Percentiles rank a stretch among this genome's conserved stretches.
Evolutionary conservation across 805 yeast genomes (phyloP).

Genomic region (Gaillardinia entomophila): DNA sequence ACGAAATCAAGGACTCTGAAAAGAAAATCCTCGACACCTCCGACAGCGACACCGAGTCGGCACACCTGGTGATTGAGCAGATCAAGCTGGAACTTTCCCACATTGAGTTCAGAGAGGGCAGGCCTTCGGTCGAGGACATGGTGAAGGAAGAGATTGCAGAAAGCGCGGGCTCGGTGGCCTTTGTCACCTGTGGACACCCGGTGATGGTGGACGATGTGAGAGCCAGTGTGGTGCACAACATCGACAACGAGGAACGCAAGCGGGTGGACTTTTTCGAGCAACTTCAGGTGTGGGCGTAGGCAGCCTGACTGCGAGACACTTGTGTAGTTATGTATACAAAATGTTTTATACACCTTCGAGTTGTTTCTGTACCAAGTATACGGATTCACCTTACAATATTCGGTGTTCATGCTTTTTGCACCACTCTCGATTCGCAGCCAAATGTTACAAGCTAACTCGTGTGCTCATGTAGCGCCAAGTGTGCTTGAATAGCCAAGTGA

Average conservation of each 20-base stretch:
- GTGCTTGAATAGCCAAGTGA: no score
- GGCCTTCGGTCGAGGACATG: constrained; percentile 43
- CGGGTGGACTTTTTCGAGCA: constrained; percentile 72
- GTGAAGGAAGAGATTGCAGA: constrained; percentile 31
- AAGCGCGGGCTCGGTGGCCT: constrained; percentile 41
- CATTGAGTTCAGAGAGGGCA: constrained; percentile 13
- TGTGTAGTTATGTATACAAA: no score
- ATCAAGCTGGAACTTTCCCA: constrained; percentile 10
- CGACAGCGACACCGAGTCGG: background rate
- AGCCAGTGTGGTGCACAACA: constrained; percentile 35
- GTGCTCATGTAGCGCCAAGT: no score
- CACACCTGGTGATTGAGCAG: background rate
- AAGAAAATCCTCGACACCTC: background rate
- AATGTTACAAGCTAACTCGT: no score
- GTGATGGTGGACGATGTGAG: constrained; percentile 53
- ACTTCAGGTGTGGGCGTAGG: constrained; percentile 63
- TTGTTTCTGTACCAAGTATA: no score
- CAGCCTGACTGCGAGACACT: no score
- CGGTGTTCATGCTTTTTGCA: no score
- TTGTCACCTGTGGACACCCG: constrained; percentile 62
- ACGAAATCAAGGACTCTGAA: background rate
- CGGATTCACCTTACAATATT: no score
- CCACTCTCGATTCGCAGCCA: no score
- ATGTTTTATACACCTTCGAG: no score
- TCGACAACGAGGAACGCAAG: constrained; percentile 28